phyloP scores from a whole-genome alignment of 2,329 filamentous ascomycete genomes.

The Xylaria arbuscula region DNA sequence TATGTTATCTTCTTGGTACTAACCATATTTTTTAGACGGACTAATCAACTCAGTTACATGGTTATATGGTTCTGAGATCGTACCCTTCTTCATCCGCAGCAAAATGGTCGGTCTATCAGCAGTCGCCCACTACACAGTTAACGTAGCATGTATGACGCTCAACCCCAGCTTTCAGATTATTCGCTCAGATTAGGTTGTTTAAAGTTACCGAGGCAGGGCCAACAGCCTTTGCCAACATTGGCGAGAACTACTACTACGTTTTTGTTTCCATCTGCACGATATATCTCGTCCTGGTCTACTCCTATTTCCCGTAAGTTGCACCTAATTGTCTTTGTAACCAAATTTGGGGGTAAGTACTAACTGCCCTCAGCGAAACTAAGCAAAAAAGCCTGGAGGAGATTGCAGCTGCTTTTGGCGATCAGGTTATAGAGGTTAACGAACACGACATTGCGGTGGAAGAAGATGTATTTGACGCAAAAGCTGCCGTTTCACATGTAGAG shows the following conservation, averaged over 20 bases:
- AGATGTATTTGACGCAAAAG: conserved; percentile 13
- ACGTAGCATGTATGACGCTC: conserved; percentile 54
- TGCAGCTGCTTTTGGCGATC: conserved; percentile 60
- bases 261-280: conserved; percentile 64
- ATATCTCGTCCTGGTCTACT: conserved; percentile 63
- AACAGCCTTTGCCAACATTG: conserved; percentile 66
- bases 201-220: conserved; percentile 63
- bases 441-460: conserved; percentile 15
- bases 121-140: conserved; percentile 65
- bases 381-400: conserved; percentile 61
- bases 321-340: background rate
- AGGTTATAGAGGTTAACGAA: conserved; percentile 50
- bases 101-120: conserved; percentile 67
- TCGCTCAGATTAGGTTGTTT: conserved; percentile 1
- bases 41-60: conserved; percentile 66
- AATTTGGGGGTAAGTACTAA: conserved; percentile 7
- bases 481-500: conserved; percentile 1
- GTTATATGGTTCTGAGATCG: conserved; percentile 66
- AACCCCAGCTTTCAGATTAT: background rate
- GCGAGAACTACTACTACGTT: conserved; percentile 71
- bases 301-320: conserved; percentile 61
- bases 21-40: conserved; percentile 13
- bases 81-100: conserved; percentile 63
- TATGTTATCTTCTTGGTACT: background rate
- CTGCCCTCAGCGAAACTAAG: conserved; percentile 55